Conservation (phyloP, 495 filamentous ascomycete genomes). For the Neurospora tetraspora region DNA sequence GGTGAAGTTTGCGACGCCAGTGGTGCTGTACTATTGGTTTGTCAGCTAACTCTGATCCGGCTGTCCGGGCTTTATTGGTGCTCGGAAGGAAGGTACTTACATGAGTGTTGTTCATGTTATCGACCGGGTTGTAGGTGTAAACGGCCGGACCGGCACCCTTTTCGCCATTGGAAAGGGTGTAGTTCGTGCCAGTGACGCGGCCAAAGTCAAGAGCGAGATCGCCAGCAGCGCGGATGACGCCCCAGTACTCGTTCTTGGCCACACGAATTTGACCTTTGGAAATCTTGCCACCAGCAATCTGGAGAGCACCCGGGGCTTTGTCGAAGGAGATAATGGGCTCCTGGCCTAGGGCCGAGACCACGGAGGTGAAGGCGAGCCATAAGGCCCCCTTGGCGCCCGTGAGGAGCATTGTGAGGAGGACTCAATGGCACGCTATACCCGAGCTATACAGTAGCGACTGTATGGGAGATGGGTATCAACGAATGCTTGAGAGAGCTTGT, state of each 20-base stretch:
- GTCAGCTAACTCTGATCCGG: not conserved
- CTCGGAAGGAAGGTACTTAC: constrained; percentile 17
- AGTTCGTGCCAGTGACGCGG: constrained; percentile 52
- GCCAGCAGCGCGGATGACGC: constrained; percentile 55
- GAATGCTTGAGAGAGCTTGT: not conserved
- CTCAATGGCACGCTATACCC: not conserved
- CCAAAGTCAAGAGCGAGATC: constrained; percentile 65
- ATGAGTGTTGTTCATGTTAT: constrained; percentile 36
- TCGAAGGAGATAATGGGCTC: constrained; percentile 45
- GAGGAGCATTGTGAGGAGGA: constrained; percentile 13
- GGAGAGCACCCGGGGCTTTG: constrained; percentile 24
- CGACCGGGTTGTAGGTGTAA: constrained; percentile 35
- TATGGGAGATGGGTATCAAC: not conserved
- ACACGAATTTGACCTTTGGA: constrained; percentile 40
- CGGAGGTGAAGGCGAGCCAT: constrained; percentile 16
- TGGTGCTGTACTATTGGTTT: constrained; percentile 30
- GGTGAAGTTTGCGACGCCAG: constrained; percentile 29
- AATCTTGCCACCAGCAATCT: constrained; percentile 36
- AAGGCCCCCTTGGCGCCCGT: constrained; percentile 13
- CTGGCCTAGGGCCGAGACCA: constrained; percentile 42
- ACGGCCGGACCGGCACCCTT: constrained; percentile 21
- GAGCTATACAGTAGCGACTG: not conserved
- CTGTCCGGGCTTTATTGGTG: not conserved
- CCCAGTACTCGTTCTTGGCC: constrained; percentile 50
- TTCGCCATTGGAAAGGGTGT: constrained; percentile 43